Evolutionary conservation across 768 basidiomycete species (phyloP).

Genomic region (Mycena crocata): DNA sequence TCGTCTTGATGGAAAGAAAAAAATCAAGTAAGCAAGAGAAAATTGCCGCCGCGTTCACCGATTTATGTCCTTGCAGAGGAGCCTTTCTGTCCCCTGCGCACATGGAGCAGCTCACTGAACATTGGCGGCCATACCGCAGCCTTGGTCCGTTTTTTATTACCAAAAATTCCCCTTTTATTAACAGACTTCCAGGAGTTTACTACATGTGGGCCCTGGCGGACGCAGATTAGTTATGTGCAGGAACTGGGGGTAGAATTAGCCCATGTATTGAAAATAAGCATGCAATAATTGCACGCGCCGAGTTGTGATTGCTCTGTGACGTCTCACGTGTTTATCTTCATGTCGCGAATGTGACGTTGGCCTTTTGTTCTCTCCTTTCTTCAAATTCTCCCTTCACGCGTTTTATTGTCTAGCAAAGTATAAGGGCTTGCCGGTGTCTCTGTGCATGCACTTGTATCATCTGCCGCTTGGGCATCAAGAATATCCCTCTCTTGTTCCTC

Average conservation of each 20-base stretch:
- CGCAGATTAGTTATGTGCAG: conserved; percentile 10
- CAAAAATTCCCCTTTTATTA: neutral
- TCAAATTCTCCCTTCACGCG: neutral
- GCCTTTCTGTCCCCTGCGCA: conserved; percentile 82
- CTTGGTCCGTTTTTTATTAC: conserved; percentile 58
- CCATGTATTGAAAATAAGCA: no score
- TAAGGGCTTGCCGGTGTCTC: neutral
- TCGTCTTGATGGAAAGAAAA: conserved; percentile 75
- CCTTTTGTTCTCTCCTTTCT: conserved; percentile 21
- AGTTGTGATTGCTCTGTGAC: no score
- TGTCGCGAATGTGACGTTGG: neutral
- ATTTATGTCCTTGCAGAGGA: conserved; percentile 56
- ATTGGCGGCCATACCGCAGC: conserved; percentile 87
- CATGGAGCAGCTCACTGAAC: conserved; percentile 81
- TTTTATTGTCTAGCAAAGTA: conserved; percentile 5
- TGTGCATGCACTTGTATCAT: conserved; percentile 18
- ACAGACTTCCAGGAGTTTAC: conserved; percentile 66
- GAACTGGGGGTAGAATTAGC: neutral
- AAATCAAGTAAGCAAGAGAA: conserved; percentile 67
- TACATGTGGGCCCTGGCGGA: conserved; percentile 90
- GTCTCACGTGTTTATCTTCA: conserved; percentile 20
- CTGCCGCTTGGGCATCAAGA: conserved; percentile 34
- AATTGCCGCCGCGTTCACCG: no score
- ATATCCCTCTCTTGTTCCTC: conserved; percentile 28
- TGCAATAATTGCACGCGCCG: no score